Base-by-base conservation (phyloP, 169 alveolate species). In the Eimeria acervulina region DNA sequence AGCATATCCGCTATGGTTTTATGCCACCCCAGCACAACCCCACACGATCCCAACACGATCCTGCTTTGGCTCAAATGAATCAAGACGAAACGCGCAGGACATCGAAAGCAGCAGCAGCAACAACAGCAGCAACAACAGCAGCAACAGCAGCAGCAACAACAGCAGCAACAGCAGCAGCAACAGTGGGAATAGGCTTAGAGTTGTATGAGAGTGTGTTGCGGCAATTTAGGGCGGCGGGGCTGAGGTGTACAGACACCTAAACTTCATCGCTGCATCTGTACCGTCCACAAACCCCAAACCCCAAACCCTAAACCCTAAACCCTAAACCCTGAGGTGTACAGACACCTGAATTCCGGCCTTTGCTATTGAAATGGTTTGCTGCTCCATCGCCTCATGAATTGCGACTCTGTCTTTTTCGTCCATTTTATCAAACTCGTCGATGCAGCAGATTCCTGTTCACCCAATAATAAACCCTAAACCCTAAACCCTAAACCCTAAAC, bases 341-440 rank as follows among this genome's bases (percentile, higher is more conserved):
- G 33, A 40, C 26, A 90, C 95, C 90, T 90, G 95, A 90, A 96
- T 96, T 15, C 97, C 99, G 99, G 91, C 99, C 99, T 99, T 99
- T 28, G 99, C 98, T 80, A 99, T 99, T 38, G 99, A 99, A 84
- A 99, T 99, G 89, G 99, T 98, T 97, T 99, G 99, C 97, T 99
- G 99, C 97, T 99, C 99, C 99, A 99, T 99, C 23, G 99, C 99
- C 98, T 99, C 99, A 96, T 99, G 99, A 33, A 99, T 99, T 66
- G 99, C 98, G n/a, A 99, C 99, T 80, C 99, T 97, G 96, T 99
- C 99, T 94, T 99, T 99, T 96, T 99, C 99, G 87, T 99, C 99
- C 99, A 99, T 99, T 12, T 47, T 47, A 47, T 47, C 55, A 47
- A 47, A 47, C 12, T 47, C 55, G 12, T 47, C 55, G 12, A 99